A percentile compares a stretch with the other conserved stretches of the same genome.
These are phyloP conservation scores for Cadophora gregata DNA, from an alignment of 2,329 filamentous ascomycete species.

Conservation along the genomic window DNA sequence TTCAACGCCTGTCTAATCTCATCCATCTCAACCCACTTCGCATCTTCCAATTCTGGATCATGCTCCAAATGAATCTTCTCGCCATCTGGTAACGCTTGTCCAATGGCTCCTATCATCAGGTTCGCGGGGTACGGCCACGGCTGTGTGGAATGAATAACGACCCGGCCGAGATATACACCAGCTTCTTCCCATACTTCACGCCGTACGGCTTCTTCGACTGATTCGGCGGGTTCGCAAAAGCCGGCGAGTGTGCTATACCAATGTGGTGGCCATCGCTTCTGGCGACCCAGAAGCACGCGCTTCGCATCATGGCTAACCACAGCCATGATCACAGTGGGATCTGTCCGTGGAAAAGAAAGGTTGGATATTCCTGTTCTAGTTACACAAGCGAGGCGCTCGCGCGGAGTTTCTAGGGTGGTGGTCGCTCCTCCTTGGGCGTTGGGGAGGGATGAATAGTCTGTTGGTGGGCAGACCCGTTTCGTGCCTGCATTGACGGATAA, in stretches of 20 bases:
- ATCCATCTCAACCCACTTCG: conserved; percentile 84
- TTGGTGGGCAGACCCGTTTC: conserved; percentile 79
- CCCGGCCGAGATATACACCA: conserved; percentile 76
- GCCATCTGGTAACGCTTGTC: conserved; percentile 79
- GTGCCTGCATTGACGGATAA: conserved; percentile 80
- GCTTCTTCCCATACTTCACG: conserved; percentile 88
- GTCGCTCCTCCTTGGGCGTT: conserved; percentile 48
- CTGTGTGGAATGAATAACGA: conserved; percentile 83
- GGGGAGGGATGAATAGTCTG: conserved; percentile 57
- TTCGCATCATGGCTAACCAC: conserved; percentile 82
- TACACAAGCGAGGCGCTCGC: conserved; percentile 72
- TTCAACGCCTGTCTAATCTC: conserved; percentile 79
- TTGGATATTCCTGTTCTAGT: conserved; percentile 89
- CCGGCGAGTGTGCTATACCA: conserved; percentile 92
- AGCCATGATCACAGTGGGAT: conserved; percentile 89
- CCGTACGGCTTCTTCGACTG: conserved; percentile 82
- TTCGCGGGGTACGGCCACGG: conserved; percentile 88
- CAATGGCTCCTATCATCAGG: conserved; percentile 87
- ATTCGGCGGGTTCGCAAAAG: conserved; percentile 86
- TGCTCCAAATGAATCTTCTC: conserved; percentile 84
- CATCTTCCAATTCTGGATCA: conserved; percentile 89
- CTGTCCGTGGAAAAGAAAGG: conserved; percentile 86
- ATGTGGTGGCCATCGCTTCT: conserved; percentile 79
- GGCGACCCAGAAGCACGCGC: conserved; percentile 74
- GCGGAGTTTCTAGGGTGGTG: conserved; percentile 47